These are phyloP conservation scores for Kodamaea arcana DNA, from an alignment of 1,139 yeast species.

Conservation along the genomic window DNA sequence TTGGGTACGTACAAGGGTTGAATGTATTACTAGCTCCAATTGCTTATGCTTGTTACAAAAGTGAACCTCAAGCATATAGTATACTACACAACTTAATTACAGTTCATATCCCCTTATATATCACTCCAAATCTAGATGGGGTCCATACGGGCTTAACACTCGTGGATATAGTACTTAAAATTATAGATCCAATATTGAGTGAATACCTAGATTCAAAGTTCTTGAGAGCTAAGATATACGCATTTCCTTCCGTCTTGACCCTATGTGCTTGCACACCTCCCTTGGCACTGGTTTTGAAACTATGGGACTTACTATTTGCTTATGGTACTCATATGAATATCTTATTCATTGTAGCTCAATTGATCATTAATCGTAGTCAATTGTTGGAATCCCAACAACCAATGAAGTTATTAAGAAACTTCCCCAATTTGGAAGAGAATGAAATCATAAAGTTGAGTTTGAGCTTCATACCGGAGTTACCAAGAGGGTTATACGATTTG, in stretches of 20 bases:
- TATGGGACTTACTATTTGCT: constrained; percentile 91
- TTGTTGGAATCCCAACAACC: constrained; percentile 62
- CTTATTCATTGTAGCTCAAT: constrained; percentile 78
- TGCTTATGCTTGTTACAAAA: constrained; percentile 61
- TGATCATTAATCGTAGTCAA: constrained; percentile 62
- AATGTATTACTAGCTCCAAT: constrained; percentile 86
- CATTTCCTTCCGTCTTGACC: constrained; percentile 84
- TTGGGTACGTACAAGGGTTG: constrained; percentile 84
- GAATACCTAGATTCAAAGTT: constrained; percentile 59
- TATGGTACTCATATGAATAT: constrained; percentile 89
- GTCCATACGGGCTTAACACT: constrained; percentile 73
- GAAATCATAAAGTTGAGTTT: constrained; percentile 76
- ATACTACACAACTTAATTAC: constrained; percentile 57
- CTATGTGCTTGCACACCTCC: constrained; percentile 91
- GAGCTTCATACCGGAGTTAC: constrained; percentile 76
- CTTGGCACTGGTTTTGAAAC: constrained; percentile 61
- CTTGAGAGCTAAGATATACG: constrained; percentile 78
- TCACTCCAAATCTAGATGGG: constrained; percentile 74
- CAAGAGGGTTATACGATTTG: constrained; percentile 62
- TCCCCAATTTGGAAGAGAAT: constrained; percentile 69
- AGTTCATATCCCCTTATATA: constrained; percentile 70
- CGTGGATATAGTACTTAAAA: constrained; percentile 66
- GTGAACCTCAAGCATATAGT: constrained; percentile 85
- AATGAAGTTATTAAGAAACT: constrained; percentile 67
- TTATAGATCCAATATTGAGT: constrained; percentile 71